Conservation (phyloP, 2,329 filamentous ascomycete species). For the Pseudocercospora fijiensis region DNA sequence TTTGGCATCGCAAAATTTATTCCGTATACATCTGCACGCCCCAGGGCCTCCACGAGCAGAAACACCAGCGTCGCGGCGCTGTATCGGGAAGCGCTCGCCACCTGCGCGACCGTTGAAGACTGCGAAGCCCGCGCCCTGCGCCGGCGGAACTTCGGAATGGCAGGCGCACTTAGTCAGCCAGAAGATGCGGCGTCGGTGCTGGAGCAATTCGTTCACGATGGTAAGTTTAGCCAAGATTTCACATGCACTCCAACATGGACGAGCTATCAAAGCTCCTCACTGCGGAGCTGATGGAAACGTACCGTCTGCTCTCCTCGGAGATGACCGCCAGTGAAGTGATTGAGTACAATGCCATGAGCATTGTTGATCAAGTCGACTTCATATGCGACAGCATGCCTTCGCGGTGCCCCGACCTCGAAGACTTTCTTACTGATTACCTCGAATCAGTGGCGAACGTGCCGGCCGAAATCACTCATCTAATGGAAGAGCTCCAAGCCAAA, state of each 20-base stretch:
- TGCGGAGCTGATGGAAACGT: neutral
- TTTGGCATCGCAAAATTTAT: neutral
- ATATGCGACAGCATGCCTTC: neutral
- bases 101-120: neutral
- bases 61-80: neutral
- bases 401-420: neutral
- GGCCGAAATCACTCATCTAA: slow-evolving; percentile 77
- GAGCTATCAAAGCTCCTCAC: neutral
- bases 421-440: neutral
- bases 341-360: neutral
- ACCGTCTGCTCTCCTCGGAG: neutral
- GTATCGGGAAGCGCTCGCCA: neutral
- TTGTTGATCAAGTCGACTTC: neutral
- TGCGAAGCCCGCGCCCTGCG: neutral
- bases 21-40: neutral
- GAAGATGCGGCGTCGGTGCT: slow-evolving; percentile 69
- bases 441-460: slow-evolving; percentile 70
- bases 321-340: neutral
- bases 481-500: slow-evolving; percentile 80
- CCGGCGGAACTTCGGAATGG: slow-evolving; percentile 7
- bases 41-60: neutral
- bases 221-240: slow-evolving; percentile 37
- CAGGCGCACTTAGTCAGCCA: slow-evolving; percentile 43
- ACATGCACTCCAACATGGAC: neutral
- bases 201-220: slow-evolving; percentile 74